Conservation (phyloP, 495 filamentous ascomycete genomes). For the Neurospora intermedia region DNA sequence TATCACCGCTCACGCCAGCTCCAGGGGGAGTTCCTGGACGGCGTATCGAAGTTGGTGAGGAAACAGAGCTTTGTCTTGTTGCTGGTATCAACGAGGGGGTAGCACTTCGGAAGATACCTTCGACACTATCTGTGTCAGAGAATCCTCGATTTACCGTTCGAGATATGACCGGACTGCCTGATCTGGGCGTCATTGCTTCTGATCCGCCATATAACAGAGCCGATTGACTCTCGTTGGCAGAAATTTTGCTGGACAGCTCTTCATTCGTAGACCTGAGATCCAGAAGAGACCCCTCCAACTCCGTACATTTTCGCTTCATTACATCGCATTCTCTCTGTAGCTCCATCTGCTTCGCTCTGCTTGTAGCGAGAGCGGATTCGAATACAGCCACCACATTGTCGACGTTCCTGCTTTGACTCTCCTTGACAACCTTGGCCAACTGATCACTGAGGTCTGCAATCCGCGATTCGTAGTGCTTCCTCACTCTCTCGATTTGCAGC, state of each 20-base stretch:
- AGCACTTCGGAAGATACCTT: constrained; percentile 22
- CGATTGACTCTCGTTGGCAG: neutral
- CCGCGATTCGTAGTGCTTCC: constrained; percentile 31
- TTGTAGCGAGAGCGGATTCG: constrained; percentile 26
- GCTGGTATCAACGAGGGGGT: constrained; percentile 25
- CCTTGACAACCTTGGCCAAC: constrained; percentile 31
- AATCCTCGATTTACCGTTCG: constrained; percentile 14
- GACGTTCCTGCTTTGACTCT: constrained; percentile 30
- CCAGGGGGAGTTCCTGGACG: constrained; percentile 24
- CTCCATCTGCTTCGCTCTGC: constrained; percentile 30
- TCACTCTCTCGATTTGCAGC: constrained; percentile 36
- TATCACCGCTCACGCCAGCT: neutral
- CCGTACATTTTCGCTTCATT: constrained; percentile 32
- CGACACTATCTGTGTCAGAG: constrained; percentile 26
- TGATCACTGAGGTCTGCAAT: constrained; percentile 30
- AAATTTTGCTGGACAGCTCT: constrained; percentile 1
- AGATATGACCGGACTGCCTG: constrained; percentile 7
- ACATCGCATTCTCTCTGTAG: constrained; percentile 30
- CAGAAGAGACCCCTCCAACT: constrained; percentile 24
- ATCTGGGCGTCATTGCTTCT: neutral
- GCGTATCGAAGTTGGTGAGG: constrained; percentile 1
- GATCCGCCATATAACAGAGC: constrained; percentile 2
- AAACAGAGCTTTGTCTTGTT: neutral
- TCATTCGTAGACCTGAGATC: constrained; percentile 14
- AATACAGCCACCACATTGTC: constrained; percentile 25